Percentiles rank a stretch among this genome's conserved stretches.
These are phyloP conservation scores for Aspergillus sergii DNA, from an alignment of 2,329 filamentous ascomycete genomes.

Conservation along the genomic window DNA sequence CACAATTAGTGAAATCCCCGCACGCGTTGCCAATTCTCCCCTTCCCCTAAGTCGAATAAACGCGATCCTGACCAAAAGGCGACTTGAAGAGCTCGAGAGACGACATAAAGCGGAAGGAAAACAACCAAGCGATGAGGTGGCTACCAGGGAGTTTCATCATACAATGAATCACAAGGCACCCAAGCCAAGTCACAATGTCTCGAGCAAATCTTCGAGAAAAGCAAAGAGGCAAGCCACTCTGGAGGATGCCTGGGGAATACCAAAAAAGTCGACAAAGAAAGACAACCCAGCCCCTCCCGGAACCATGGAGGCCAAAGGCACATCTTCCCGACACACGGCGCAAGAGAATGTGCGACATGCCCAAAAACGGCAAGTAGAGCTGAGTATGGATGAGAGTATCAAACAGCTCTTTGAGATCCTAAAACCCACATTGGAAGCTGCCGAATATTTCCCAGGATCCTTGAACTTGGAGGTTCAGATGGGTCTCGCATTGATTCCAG, in stretches of 20 bases:
- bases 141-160: conserved; percentile 27
- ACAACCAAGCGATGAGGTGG: conserved; percentile 21
- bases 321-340: neutral
- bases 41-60: neutral
- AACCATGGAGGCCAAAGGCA: neutral
- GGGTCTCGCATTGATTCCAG: conserved; percentile 37
- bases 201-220: conserved; percentile 19
- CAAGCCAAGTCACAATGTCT: conserved; percentile 18
- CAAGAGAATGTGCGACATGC: neutral
- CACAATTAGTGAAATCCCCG: neutral
- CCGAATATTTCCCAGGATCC: conserved; percentile 37
- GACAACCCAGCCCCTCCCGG: neutral
- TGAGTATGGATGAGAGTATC: conserved; percentile 12
- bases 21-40: neutral
- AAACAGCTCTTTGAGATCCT: conserved; percentile 33
- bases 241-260: conserved; percentile 32
- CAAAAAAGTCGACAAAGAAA: conserved; percentile 14
- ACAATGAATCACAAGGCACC: conserved; percentile 36
- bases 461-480: conserved; percentile 41
- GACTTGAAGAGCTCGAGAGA: conserved; percentile 19
- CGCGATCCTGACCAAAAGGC: conserved; percentile 8
- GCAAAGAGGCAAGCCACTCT: conserved; percentile 31
- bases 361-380: neutral
- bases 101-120: conserved; percentile 11
- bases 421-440: conserved; percentile 34